Evolutionary conservation across 2,329 filamentous ascomycete genomes (phyloP).

Genomic region (Leptographium procerum): DNA sequence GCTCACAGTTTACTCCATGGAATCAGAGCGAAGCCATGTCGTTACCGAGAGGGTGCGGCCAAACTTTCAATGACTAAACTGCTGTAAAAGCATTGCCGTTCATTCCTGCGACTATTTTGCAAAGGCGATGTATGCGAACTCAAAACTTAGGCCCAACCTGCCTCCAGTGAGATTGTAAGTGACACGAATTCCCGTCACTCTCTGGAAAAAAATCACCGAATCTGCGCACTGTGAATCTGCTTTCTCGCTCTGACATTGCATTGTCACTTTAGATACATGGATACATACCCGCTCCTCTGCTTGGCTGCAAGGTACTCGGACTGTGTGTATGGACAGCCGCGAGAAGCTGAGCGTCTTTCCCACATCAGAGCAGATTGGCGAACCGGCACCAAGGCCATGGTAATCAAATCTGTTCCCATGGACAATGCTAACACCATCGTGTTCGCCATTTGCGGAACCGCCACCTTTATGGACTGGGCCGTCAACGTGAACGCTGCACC

Average conservation of each 20-base stretch:
- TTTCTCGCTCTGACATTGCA: not conserved
- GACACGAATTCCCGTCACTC: no score
- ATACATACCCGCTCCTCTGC: conserved; percentile 66
- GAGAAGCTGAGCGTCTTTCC: conserved; percentile 50
- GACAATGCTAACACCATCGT: conserved; percentile 71
- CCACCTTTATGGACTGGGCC: conserved; percentile 75
- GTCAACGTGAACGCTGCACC: conserved; percentile 68
- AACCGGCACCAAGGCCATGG: conserved; percentile 73
- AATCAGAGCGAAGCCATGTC: not conserved
- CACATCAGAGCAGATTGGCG: conserved; percentile 62
- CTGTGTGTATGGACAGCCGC: conserved; percentile 58
- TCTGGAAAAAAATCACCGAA: conserved; percentile 8
- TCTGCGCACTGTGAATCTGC: not conserved
- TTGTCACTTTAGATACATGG: conserved; percentile 44
- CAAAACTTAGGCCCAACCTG: conserved; percentile 56
- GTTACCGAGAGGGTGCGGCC: not conserved
- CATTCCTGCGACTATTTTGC: conserved; percentile 49
- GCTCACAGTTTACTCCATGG: not conserved
- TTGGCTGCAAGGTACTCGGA: conserved; percentile 70
- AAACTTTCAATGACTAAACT: conserved; percentile 23
- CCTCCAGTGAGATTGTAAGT: conserved; percentile 56
- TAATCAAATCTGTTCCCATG: conserved; percentile 68
- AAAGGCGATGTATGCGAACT: conserved; percentile 71
- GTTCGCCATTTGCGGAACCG: conserved; percentile 71
- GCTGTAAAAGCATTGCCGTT: conserved; percentile 10